Percentiles rank a stretch among this genome's conserved stretches.
phyloP scores from a whole-genome alignment of 2,329 filamentous ascomycete genomes.

The Leptosphaerulina australis region DNA sequence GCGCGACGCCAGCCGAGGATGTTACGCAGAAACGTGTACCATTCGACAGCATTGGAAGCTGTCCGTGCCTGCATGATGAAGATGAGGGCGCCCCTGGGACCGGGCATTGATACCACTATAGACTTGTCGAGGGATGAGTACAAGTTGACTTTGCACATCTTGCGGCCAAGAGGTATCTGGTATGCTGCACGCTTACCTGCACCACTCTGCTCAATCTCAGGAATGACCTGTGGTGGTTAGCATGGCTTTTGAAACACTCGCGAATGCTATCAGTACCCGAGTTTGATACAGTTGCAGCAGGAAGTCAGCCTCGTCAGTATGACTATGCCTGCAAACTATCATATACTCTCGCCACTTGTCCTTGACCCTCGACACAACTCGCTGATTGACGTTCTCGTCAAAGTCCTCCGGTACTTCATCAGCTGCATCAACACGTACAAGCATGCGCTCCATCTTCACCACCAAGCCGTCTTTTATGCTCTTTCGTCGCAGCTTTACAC shows the following conservation, averaged over 20 bases:
- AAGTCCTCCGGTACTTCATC: conserved; percentile 64
- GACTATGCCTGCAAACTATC: conserved; percentile 65
- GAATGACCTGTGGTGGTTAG: conserved; percentile 57
- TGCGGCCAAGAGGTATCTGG: conserved; percentile 62
- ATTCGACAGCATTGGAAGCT: conserved; percentile 67
- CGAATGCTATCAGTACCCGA: conserved; percentile 46
- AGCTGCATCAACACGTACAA: conserved; percentile 64
- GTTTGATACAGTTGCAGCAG: conserved; percentile 66
- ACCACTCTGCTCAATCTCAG: conserved; percentile 60
- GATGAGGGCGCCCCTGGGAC: conserved; percentile 61
- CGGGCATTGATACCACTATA: conserved; percentile 65
- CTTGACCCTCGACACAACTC: conserved; percentile 62
- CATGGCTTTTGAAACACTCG: not conserved
- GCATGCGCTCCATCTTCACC: conserved; percentile 71
- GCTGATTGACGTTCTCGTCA: conserved; percentile 66
- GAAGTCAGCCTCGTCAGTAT: conserved; percentile 61
- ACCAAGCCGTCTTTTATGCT: conserved; percentile 63
- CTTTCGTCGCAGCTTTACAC: conserved; percentile 46
- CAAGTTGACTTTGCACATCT: conserved; percentile 63
- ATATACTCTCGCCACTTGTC: conserved; percentile 72
- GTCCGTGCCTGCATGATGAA: conserved; percentile 66
- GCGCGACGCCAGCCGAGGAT: conserved; percentile 64
- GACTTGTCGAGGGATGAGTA: conserved; percentile 72
- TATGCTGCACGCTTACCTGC: conserved; percentile 62
- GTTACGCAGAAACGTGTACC: conserved; percentile 69